Percentiles rank a stretch among this genome's conserved stretches.
These are phyloP conservation scores for Alternaria sp. DNA, from an alignment of 2,329 filamentous ascomycete genomes.

Conservation along the genomic window DNA sequence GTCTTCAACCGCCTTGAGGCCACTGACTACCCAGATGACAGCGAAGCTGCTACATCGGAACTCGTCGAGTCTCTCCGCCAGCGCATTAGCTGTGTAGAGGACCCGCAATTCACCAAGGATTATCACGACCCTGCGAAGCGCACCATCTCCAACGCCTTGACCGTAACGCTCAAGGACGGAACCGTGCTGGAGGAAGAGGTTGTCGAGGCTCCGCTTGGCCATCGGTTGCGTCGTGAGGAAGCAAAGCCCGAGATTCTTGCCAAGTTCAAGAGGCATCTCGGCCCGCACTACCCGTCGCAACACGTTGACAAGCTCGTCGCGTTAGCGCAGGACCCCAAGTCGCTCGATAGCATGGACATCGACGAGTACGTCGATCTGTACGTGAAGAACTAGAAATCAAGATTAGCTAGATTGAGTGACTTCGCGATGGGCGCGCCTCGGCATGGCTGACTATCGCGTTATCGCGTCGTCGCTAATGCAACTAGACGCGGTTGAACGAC, in stretches of 20 bases:
- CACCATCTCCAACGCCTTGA: constrained; percentile 96
- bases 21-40: constrained; percentile 89
- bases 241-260: constrained; percentile 95
- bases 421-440: constrained; percentile 10
- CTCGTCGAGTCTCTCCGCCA: constrained; percentile 90
- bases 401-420: constrained; percentile 30
- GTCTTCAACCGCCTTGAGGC: constrained; percentile 92
- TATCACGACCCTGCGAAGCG: constrained; percentile 94
- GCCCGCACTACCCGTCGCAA: constrained; percentile 77
- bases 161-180: constrained; percentile 92
- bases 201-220: constrained; percentile 92
- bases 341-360: constrained; percentile 79
- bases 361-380: constrained; percentile 95
- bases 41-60: constrained; percentile 87
- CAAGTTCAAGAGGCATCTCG: constrained; percentile 94
- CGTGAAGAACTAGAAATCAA: constrained; percentile 57
- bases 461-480: constrained; percentile 20
- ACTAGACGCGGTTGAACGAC: constrained; percentile 8
- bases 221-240: constrained; percentile 89
- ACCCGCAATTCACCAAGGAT: constrained; percentile 90
- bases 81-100: constrained; percentile 95
- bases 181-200: constrained; percentile 88
- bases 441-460: constrained; percentile 10
- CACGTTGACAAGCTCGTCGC: constrained; percentile 84
- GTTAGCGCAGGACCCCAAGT: constrained; percentile 75